phyloP scores from a whole-genome alignment of 768 basidiomycete genomes.

The Coprinopsis sp. region DNA sequence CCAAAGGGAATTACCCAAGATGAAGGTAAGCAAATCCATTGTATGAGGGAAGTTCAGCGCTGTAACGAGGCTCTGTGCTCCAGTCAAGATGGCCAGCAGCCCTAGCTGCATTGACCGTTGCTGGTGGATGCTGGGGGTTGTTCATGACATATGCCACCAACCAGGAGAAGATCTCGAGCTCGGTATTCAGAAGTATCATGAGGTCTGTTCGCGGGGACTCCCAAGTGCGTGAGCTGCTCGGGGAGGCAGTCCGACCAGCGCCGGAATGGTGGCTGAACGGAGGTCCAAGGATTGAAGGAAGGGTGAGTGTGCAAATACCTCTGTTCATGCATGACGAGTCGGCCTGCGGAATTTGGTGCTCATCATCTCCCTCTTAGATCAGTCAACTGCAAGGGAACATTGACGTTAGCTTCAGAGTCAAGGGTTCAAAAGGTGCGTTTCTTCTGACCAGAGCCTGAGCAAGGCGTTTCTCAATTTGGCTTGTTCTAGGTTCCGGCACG shows the following conservation, averaged over 20 bases:
- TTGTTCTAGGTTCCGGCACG: conserved; percentile 57
- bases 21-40: conserved; percentile 23
- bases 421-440: conserved; percentile 59
- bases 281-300: conserved; percentile 64
- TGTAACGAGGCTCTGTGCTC: not conserved
- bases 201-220: conserved; percentile 51
- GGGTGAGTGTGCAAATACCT: conserved; percentile 56
- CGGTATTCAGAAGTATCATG: conserved; percentile 65
- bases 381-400: conserved; percentile 72
- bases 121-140: conserved; percentile 58
- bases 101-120: conserved; percentile 44
- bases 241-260: conserved; percentile 61
- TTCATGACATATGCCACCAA: conserved; percentile 72
- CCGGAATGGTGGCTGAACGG: conserved; percentile 76
- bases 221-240: conserved; percentile 49
- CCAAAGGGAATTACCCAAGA: conserved; percentile 33
- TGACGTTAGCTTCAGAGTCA: conserved; percentile 72
- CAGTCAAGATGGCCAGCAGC: conserved; percentile 58
- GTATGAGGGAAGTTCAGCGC: not conserved
- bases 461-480: not conserved
- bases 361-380: conserved; percentile 39
- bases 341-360: not conserved
- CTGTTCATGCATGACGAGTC: not conserved
- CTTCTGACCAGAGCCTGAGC: not conserved
- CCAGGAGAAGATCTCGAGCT: conserved; percentile 73